Evolutionary conservation across 352 stramenopile species (phyloP).

Genomic region (Peronospora destructor): DNA sequence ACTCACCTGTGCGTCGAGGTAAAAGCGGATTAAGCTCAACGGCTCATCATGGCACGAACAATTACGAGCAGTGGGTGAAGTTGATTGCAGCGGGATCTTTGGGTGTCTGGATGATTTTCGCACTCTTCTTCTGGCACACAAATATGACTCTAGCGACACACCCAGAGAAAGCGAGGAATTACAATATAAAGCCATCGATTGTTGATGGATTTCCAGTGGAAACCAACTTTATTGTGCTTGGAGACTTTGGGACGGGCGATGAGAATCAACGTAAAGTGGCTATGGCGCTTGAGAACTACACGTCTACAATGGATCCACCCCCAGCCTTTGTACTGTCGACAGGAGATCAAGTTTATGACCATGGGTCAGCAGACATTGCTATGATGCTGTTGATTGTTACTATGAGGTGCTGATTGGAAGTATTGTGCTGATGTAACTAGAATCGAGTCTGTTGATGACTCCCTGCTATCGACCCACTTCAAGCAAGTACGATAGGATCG

Average conservation of each 20-base stretch:
- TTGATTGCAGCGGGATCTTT: conserved; percentile 44
- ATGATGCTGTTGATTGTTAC: background rate
- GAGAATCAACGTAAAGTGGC: conserved; percentile 54
- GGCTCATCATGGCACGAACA: conserved; percentile 11
- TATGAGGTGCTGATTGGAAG: conserved; percentile 1
- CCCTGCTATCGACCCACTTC: conserved; percentile 58
- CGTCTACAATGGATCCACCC: conserved; percentile 41
- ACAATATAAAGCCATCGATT: conserved; percentile 23
- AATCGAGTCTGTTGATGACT: conserved; percentile 51
- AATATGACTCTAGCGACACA: conserved; percentile 10
- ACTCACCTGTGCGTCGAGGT: conserved; percentile 29
- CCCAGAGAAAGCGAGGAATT: conserved; percentile 10
- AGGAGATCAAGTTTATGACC: conserved; percentile 82
- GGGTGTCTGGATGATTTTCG: conserved; percentile 53
- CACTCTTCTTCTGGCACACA: conserved; percentile 42
- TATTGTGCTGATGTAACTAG: conserved; percentile 19
- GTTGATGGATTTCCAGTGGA: conserved; percentile 43
- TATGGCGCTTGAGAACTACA: conserved; percentile 52
- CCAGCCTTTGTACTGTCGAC: conserved; percentile 77
- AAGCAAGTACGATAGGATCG: conserved; percentile 39
- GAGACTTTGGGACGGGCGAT: conserved; percentile 76
- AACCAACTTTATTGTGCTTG: conserved; percentile 75
- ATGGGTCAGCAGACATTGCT: conserved; percentile 38
- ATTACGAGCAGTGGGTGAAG: conserved; percentile 64
- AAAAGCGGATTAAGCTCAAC: conserved; percentile 16